Evolutionary conservation across 192 early-diverging fungal genomes (phyloP).

Genomic region (Diversispora epigaea): DNA sequence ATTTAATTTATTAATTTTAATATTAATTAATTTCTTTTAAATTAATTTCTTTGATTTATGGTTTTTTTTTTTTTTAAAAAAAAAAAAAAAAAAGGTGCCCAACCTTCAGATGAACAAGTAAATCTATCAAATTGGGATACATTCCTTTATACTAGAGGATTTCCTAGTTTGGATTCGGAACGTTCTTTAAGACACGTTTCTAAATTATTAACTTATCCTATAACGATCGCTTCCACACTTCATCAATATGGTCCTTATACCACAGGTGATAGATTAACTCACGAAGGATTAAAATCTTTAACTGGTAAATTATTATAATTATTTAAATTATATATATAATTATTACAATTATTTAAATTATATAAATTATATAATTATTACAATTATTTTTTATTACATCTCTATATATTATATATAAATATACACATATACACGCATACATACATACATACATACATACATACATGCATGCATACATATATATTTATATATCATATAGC

Average conservation of each 20-base stretch:
- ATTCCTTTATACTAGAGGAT: slow-evolving; percentile 76
- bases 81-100: slow-evolving; percentile 37
- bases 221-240: slow-evolving; percentile 71
- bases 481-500: slow-evolving; percentile 27
- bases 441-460: no score
- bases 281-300: slow-evolving; percentile 72
- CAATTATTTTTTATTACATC: no score
- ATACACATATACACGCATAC: no score
- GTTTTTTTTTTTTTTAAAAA: slow-evolving; percentile 18
- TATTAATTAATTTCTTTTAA: no score
- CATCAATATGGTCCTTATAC: slow-evolving; percentile 74
- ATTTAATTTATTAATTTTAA: slow-evolving; percentile 10
- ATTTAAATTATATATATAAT: neutral
- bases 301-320: slow-evolving; percentile 44
- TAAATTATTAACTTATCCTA: slow-evolving; percentile 75
- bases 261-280: slow-evolving; percentile 61
- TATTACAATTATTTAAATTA: no score
- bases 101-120: slow-evolving; percentile 69
- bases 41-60: no score
- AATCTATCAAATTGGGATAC: slow-evolving; percentile 79
- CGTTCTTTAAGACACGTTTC: slow-evolving; percentile 77
- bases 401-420: no score
- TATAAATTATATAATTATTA: no score
- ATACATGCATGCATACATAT: neutral
- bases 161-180: slow-evolving; percentile 67